phyloP scores from a whole-genome alignment of 169 alveolate genomes.

The Besnoitia besnoiti region DNA sequence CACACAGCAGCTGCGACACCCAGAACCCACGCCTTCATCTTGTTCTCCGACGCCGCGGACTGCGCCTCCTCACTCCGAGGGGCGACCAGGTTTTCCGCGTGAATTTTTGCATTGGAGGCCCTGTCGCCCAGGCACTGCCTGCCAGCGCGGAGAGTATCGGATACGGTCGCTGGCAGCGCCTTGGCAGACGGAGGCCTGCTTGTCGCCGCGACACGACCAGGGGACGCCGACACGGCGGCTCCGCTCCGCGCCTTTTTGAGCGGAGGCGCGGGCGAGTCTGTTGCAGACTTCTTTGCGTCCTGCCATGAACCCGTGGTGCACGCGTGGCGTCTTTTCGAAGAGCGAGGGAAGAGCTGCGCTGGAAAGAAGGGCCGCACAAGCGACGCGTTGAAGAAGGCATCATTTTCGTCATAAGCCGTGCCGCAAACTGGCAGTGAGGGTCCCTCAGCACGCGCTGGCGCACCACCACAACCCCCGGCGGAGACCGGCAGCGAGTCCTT shows the following conservation, averaged over 20 bases:
- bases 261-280: not conserved
- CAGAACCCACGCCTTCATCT: not conserved
- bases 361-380: not conserved
- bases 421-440: not conserved
- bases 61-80: not conserved
- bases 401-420: not conserved
- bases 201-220: too few species aligned
- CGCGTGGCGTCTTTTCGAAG: not conserved
- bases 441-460: not conserved
- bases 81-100: not conserved
- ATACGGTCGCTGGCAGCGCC: too few species aligned
- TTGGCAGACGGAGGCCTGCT: too few species aligned
- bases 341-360: not conserved
- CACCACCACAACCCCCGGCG: too few species aligned
- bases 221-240: too few species aligned
- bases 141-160: too few species aligned
- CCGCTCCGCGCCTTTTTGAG: not conserved
- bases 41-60: not conserved
- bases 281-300: too few species aligned
- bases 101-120: too few species aligned
- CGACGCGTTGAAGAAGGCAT: not conserved
- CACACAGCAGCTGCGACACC: not conserved
- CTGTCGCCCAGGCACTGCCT: too few species aligned
- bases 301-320: not conserved
- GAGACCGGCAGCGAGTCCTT: not conserved